Conservation (phyloP, 2,329 filamentous ascomycete genomes). For the Aspergillus pseudoviridinutans region DNA sequence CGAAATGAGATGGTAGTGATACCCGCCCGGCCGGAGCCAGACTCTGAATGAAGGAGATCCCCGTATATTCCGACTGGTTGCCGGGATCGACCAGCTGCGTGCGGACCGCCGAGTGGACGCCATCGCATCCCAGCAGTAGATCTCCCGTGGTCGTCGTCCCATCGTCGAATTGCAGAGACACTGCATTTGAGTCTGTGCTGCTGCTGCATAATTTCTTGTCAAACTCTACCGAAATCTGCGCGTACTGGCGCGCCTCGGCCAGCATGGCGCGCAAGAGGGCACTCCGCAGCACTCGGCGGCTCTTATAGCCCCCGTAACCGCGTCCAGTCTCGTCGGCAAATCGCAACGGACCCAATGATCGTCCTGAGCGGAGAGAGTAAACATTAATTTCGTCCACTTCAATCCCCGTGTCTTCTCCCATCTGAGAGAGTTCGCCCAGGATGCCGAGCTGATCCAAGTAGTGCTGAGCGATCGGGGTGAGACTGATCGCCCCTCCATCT, state of each 20-base stretch:
- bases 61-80: slow-evolving; percentile 35
- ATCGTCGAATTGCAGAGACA: slow-evolving; percentile 29
- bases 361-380: slow-evolving; percentile 29
- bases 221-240: slow-evolving; percentile 3
- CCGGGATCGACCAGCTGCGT: slow-evolving; percentile 33
- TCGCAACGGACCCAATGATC: slow-evolving; percentile 25
- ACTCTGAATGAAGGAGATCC: slow-evolving; percentile 37
- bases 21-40: slow-evolving; percentile 21
- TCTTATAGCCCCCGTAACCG: slow-evolving; percentile 25
- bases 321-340: slow-evolving; percentile 25
- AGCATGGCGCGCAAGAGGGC: slow-evolving; percentile 32
- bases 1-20: slow-evolving; percentile 24
- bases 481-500: slow-evolving; percentile 32
- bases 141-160: slow-evolving; percentile 30
- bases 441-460: slow-evolving; percentile 34
- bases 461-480: slow-evolving; percentile 34
- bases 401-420: slow-evolving; percentile 27
- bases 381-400: slow-evolving; percentile 30
- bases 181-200: slow-evolving; percentile 11
- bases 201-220: slow-evolving; percentile 8
- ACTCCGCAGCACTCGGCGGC: slow-evolving; percentile 29
- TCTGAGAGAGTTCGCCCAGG: slow-evolving; percentile 23
- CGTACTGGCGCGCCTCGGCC: slow-evolving; percentile 20
- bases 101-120: slow-evolving; percentile 37
- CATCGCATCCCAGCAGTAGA: slow-evolving; percentile 38